A percentile compares a stretch with the other conserved stretches of the same genome.
Evolutionary conservation across 176 grass and related monocot genomes (phyloP).

Genomic region (Panicum miliaceum): DNA sequence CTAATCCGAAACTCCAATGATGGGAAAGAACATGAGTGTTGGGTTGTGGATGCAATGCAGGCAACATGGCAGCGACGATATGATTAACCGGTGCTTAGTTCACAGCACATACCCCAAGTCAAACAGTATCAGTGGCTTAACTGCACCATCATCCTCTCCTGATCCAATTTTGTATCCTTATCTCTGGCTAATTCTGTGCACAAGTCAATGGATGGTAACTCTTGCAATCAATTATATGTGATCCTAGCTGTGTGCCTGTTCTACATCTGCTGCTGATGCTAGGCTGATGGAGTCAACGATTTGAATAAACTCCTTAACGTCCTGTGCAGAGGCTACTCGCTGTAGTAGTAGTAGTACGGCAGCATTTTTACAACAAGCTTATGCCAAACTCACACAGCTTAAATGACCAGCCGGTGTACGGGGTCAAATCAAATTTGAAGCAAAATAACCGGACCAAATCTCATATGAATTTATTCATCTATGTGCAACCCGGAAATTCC

Average conservation of each 20-base stretch:
- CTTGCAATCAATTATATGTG: background rate
- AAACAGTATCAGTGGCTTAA: conserved; percentile 10
- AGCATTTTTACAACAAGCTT: background rate
- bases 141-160: background rate
- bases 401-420: background rate
- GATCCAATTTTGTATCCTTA: background rate
- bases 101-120: conserved; percentile 37
- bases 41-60: background rate
- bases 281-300: conserved; percentile 17
- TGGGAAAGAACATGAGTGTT: conserved; percentile 33
- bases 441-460: background rate
- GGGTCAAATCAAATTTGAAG: background rate
- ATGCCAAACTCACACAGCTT: background rate
- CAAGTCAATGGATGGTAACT: conserved; percentile 20
- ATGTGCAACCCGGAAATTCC: background rate
- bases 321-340: background rate
- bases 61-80: conserved; percentile 26
- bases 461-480: background rate
- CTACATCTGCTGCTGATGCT: conserved; percentile 9
- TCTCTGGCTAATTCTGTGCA: background rate
- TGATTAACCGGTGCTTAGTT: conserved; percentile 11
- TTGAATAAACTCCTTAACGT: conserved; percentile 1
- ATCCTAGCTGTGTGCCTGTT: background rate
- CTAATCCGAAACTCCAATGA: conserved; percentile 31
- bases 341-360: background rate